These are phyloP conservation scores for Schwanniomyces occidentalis DNA, from an alignment of 805 yeast species.

Conservation along the genomic window DNA sequence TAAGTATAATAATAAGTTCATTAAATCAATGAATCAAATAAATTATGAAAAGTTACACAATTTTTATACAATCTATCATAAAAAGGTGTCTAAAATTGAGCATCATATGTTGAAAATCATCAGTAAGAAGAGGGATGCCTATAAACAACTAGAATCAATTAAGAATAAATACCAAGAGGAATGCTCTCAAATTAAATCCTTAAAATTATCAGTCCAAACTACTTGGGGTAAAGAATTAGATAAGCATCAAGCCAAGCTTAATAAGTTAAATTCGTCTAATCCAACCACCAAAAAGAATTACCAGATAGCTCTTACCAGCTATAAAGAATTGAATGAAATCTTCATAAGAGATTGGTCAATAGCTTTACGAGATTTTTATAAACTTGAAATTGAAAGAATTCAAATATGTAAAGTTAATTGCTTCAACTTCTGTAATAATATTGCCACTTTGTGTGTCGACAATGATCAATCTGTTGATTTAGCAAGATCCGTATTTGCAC, in stretches of 20 bases:
- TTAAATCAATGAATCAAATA: constrained; percentile 49
- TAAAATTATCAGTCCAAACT: constrained; percentile 61
- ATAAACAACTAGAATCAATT: constrained; percentile 34
- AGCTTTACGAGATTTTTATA: constrained; percentile 62
- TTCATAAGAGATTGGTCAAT: constrained; percentile 75
- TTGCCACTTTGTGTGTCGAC: constrained; percentile 74
- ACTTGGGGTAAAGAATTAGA: constrained; percentile 76
- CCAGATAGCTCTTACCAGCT: constrained; percentile 51
- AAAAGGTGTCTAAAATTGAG: constrained; percentile 58
- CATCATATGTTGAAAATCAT: constrained; percentile 55
- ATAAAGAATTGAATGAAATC: constrained; percentile 55
- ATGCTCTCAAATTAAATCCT: constrained; percentile 58
- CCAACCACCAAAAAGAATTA: constrained; percentile 52
- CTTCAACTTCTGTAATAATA: constrained; percentile 75
- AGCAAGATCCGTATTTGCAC: constrained; percentile 66
- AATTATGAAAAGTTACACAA: constrained; percentile 50
- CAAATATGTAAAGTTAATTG: constrained; percentile 67
- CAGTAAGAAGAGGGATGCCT: constrained; percentile 42
- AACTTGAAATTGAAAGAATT: constrained; percentile 69
- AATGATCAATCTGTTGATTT: constrained; percentile 77
- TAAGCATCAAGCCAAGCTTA: constrained; percentile 55
- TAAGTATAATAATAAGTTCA: constrained; percentile 54
- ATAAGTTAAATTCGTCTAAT: constrained; percentile 46
- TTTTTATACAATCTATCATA: constrained; percentile 52
- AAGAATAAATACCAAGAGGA: constrained; percentile 56